These are phyloP conservation scores for Microsporum audouinii DNA, from an alignment of 2,329 filamentous ascomycete species.

Conservation along the genomic window DNA sequence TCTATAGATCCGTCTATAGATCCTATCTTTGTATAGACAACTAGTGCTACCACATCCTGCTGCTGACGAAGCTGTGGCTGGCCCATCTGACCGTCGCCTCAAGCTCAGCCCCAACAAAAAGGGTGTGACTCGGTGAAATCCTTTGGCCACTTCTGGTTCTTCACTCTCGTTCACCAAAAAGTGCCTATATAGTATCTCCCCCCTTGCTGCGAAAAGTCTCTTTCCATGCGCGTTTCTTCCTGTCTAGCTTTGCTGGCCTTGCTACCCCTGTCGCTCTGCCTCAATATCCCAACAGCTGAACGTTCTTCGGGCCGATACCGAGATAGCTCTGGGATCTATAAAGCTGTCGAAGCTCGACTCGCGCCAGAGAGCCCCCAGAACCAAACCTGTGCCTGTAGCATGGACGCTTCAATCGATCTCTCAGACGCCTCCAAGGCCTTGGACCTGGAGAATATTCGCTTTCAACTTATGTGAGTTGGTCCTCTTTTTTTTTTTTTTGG, in stretches of 20 bases:
- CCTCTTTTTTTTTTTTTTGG: neutral
- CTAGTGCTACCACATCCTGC: too few species aligned
- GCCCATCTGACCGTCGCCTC: neutral
- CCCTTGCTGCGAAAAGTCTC: neutral
- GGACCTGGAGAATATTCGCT: conserved; percentile 83
- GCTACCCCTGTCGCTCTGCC: conserved; percentile 1
- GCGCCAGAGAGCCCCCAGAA: neutral
- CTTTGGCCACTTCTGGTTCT: neutral
- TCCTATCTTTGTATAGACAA: too few species aligned
- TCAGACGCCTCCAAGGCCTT: conserved; percentile 74
- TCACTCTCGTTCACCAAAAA: neutral
- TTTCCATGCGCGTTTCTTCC: neutral
- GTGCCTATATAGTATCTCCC: neutral
- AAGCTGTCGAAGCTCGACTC: neutral
- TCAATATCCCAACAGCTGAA: neutral
- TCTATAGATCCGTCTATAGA: too few species aligned
- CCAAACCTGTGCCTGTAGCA: conserved; percentile 29
- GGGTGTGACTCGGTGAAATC: neutral
- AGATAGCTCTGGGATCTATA: conserved; percentile 1
- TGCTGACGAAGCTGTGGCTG: too few species aligned
- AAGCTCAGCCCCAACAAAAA: neutral
- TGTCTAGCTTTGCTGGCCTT: neutral
- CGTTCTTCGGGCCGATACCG: neutral
- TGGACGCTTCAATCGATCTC: conserved; percentile 87
- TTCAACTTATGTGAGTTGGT: conserved; percentile 68